These are phyloP conservation scores for Pyricularia sp. DNA, from an alignment of 2,329 filamentous ascomycete genomes.

Conservation along the genomic window DNA sequence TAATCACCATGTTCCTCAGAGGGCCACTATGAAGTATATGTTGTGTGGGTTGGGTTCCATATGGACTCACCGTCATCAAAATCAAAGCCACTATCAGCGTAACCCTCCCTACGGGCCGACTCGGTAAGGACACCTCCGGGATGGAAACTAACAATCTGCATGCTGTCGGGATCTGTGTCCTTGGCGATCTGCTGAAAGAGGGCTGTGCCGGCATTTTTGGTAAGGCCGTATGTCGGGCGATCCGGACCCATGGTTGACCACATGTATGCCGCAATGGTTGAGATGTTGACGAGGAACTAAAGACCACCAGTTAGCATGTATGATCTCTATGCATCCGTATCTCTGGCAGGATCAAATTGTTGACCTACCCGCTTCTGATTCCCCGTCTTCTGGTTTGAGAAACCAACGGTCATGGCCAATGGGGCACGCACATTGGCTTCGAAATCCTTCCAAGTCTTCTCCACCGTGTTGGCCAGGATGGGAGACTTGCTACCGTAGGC, in stretches of 20 bases:
- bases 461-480: conserved; percentile 8
- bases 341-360: not conserved
- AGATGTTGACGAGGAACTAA: conserved; percentile 6
- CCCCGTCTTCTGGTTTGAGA: conserved; percentile 9
- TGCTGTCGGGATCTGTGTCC: conserved; percentile 8
- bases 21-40: not conserved
- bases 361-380: not conserved
- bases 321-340: no score
- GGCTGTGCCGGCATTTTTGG: conserved; percentile 13
- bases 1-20: no score
- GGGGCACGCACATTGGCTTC: conserved; percentile 13
- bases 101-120: not conserved
- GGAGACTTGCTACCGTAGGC: not conserved
- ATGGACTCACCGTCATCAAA: conserved; percentile 6
- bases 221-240: conserved; percentile 11
- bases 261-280: conserved; percentile 9
- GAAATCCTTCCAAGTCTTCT: conserved; percentile 10
- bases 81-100: conserved; percentile 2
- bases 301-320: not conserved
- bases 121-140: conserved; percentile 12
- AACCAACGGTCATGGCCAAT: conserved; percentile 9
- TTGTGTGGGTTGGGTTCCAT: not conserved
- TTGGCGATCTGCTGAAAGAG: conserved; percentile 13
- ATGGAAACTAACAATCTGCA: conserved; percentile 16
- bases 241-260: conserved; percentile 4